Evolutionary conservation across 768 basidiomycete genomes (phyloP).

Genomic region (Goffeauzyma gilvescens): DNA sequence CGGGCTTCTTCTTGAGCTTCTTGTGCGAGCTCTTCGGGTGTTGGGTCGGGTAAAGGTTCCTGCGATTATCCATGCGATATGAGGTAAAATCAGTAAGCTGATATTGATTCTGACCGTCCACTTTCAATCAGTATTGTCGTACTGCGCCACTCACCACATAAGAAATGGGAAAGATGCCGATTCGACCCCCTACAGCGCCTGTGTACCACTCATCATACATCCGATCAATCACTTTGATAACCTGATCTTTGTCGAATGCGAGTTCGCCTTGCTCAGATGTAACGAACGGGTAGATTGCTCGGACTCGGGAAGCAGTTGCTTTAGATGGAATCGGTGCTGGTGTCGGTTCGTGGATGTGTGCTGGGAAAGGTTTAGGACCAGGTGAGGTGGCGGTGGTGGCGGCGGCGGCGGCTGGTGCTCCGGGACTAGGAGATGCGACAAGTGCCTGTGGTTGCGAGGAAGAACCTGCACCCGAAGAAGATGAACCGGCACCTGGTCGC

Average conservation of each 20-base stretch:
- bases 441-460: conserved; percentile 4
- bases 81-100: not conserved
- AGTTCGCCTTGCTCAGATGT: conserved; percentile 77
- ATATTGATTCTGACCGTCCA: not conserved
- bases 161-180: conserved; percentile 92
- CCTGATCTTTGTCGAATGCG: conserved; percentile 73
- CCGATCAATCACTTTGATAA: conserved; percentile 85
- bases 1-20: conserved; percentile 75
- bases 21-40: conserved; percentile 49
- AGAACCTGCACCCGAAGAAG: conserved; percentile 9
- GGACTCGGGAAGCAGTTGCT: conserved; percentile 55
- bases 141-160: conserved; percentile 61
- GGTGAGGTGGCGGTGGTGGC: conserved; percentile 1
- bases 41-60: conserved; percentile 53
- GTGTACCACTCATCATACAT: conserved; percentile 96
- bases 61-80: not conserved
- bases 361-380: conserved; percentile 18
- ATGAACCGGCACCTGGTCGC: conserved; percentile 6
- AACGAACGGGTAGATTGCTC: conserved; percentile 72
- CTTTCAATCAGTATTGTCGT: not conserved
- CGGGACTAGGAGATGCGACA: conserved; percentile 20
- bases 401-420: conserved; percentile 4
- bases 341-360: conserved; percentile 20
- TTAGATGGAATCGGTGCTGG: conserved; percentile 23
- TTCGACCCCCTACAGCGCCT: conserved; percentile 70